Percentiles rank a stretch among this genome's conserved stretches.
phyloP scores from a whole-genome alignment of 2,329 filamentous ascomycete genomes.

The Paracorniculantispora psalliotae region DNA sequence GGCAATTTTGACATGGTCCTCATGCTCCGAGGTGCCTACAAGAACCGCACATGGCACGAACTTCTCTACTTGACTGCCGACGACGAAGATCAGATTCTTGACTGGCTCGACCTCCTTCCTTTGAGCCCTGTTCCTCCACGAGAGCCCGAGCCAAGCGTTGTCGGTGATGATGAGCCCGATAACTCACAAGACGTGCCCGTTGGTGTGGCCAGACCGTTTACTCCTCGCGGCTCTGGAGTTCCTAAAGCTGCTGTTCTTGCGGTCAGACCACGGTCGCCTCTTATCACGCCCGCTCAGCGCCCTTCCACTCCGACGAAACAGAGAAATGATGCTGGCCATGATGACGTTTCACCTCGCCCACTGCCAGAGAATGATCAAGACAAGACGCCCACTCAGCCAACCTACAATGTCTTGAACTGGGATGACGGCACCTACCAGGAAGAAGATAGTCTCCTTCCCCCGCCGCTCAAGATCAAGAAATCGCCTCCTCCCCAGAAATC shows the following conservation, averaged over 20 bases:
- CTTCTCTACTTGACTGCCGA: slow-evolving; percentile 72
- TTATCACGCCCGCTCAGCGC: slow-evolving; percentile 22
- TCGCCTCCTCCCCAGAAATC: slow-evolving; percentile 28
- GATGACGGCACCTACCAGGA: slow-evolving; percentile 25
- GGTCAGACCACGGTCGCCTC: slow-evolving; percentile 13
- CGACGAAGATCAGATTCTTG: slow-evolving; percentile 69
- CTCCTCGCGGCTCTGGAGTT: background rate
- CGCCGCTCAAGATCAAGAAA: slow-evolving; percentile 29
- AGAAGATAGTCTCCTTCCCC: slow-evolving; percentile 34
- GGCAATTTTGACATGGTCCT: slow-evolving; percentile 67
- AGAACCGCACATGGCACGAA: slow-evolving; percentile 73
- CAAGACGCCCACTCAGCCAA: slow-evolving; percentile 34
- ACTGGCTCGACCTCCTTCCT: slow-evolving; percentile 82
- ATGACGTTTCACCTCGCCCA: background rate
- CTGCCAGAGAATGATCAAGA: slow-evolving; percentile 22
- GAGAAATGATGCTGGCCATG: slow-evolving; percentile 16
- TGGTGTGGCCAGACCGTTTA: background rate
- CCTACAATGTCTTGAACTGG: slow-evolving; percentile 22
- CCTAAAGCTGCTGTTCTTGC: slow-evolving; percentile 4
- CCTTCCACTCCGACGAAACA: slow-evolving; percentile 30
- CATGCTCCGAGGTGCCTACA: slow-evolving; percentile 73
- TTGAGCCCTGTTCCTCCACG: slow-evolving; percentile 44
- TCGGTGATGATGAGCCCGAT: slow-evolving; percentile 21
- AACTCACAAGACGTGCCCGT: slow-evolving; percentile 1
- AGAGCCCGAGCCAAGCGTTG: slow-evolving; percentile 30